Evolutionary conservation across 139 green algal species (phyloP).

Genomic region (Auxenochlorella protothecoides): DNA sequence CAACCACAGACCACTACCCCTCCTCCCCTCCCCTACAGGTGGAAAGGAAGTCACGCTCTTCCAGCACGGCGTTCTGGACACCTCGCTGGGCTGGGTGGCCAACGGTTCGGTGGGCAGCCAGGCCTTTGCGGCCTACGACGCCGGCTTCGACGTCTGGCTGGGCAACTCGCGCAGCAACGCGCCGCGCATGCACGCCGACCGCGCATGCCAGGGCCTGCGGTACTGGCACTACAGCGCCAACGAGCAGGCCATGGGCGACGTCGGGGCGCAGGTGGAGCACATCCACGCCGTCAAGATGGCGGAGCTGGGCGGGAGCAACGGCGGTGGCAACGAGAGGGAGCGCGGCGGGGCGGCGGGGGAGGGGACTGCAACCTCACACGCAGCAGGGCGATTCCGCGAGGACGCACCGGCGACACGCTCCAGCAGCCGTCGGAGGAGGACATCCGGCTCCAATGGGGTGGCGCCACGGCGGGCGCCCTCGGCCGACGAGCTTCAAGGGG

Average conservation of each 20-base stretch:
- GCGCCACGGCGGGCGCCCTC: too few relatives aligned
- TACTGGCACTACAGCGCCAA: constrained; percentile 89
- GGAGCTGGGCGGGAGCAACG: constrained; percentile 26
- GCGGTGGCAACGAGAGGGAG: too few relatives aligned
- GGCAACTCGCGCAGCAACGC: constrained; percentile 76
- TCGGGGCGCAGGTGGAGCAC: constrained; percentile 49
- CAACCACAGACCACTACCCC: constrained; percentile 1
- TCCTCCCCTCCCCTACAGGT: background rate
- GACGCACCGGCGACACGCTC: too few relatives aligned
- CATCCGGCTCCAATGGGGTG: too few relatives aligned
- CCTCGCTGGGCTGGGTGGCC: constrained; percentile 75
- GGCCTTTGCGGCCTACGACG: constrained; percentile 84
- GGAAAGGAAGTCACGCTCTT: constrained; percentile 65
- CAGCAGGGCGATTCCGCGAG: too few relatives aligned
- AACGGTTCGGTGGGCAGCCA: constrained; percentile 61
- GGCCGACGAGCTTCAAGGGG: too few relatives aligned
- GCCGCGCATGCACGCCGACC: constrained; percentile 46
- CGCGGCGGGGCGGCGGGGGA: too few relatives aligned
- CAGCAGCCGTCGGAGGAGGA: too few relatives aligned
- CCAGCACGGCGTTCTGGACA: constrained; percentile 90
- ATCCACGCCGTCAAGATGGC: constrained; percentile 75
- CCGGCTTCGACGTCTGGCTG: constrained; percentile 90
- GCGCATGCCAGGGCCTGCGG: constrained; percentile 9
- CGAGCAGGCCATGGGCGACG: constrained; percentile 65
- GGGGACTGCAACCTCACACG: too few relatives aligned